phyloP scores from a whole-genome alignment of 108 stramenopile species.

The Cyclotella distinguenda region DNA sequence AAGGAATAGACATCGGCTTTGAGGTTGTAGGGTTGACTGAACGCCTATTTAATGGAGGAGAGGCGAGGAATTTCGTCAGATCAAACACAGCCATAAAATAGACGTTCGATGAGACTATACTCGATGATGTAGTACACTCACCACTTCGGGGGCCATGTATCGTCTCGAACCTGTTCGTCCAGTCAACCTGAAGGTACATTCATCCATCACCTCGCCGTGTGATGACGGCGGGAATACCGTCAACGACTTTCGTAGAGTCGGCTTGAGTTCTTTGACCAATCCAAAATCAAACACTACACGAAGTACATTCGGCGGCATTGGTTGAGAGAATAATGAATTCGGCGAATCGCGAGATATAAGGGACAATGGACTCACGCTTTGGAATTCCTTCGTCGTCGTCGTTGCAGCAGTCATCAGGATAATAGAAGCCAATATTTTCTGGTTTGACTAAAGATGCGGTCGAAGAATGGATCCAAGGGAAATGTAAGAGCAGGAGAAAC shows the following conservation, averaged over 20 bases:
- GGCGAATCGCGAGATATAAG: not conserved
- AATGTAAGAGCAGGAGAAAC: not conserved
- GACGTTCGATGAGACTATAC: too few relatives aligned
- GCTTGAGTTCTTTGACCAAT: slow-evolving; percentile 63
- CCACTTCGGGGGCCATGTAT: slow-evolving; percentile 66
- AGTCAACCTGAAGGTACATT: slow-evolving; percentile 38
- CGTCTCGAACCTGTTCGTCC: slow-evolving; percentile 50
- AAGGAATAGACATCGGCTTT: slow-evolving; percentile 77
- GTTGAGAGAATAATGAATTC: too few relatives aligned
- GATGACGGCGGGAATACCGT: not conserved
- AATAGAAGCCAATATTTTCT: slow-evolving; percentile 62
- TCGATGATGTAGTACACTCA: not conserved
- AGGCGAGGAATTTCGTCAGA: not conserved
- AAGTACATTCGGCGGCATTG: too few relatives aligned
- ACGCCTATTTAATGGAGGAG: slow-evolving; percentile 1
- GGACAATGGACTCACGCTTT: slow-evolving; percentile 13
- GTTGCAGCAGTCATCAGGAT: not conserved
- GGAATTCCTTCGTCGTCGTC: slow-evolving; percentile 20
- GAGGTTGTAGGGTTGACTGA: slow-evolving; percentile 60
- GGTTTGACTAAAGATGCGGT: slow-evolving; percentile 44
- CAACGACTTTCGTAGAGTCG: not conserved
- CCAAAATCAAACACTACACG: slow-evolving; percentile 69
- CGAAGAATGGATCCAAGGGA: not conserved
- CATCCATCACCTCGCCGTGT: not conserved
- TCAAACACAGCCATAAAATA: too few relatives aligned